A percentile compares a stretch with the other conserved stretches of the same genome.
Evolutionary conservation across 2,329 filamentous ascomycete species (phyloP).

Genomic region (Fusarium temperatum): DNA sequence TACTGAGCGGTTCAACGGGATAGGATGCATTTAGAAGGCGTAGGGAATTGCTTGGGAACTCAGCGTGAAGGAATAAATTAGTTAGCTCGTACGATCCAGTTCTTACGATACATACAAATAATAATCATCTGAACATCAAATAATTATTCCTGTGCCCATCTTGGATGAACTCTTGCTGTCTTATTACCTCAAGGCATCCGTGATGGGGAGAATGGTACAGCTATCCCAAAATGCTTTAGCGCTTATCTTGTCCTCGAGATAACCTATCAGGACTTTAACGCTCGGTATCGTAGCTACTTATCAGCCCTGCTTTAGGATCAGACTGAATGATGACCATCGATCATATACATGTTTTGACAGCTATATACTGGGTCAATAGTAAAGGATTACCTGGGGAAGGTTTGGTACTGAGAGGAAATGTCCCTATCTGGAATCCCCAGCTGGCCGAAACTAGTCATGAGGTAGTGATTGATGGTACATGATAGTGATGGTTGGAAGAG

Average conservation of each 20-base stretch:
- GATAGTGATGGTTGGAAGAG: neutral
- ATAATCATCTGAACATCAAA: neutral
- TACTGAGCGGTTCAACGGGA: constrained; percentile 34
- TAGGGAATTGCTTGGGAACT: neutral
- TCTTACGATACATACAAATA: too few relatives aligned
- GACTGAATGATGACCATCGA: too few relatives aligned
- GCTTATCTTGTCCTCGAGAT: neutral
- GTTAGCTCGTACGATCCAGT: neutral
- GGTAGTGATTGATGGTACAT: neutral
- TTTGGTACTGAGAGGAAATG: accelerated
- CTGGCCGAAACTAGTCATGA: neutral
- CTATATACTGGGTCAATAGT: accelerated
- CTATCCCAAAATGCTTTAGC: neutral
- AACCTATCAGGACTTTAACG: neutral
- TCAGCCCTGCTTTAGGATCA: too few relatives aligned
- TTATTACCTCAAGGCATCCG: neutral
- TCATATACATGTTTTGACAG: accelerated
- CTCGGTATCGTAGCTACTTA: neutral
- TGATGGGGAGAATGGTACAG: neutral
- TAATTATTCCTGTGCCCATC: neutral
- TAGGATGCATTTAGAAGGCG: neutral
- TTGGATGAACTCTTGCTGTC: neutral
- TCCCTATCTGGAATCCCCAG: accelerated
- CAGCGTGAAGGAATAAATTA: neutral
- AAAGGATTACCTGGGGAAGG: accelerated